Evolutionary conservation across 2,329 filamentous ascomycete genomes (phyloP).

Genomic region (Byssothecium circinans): DNA sequence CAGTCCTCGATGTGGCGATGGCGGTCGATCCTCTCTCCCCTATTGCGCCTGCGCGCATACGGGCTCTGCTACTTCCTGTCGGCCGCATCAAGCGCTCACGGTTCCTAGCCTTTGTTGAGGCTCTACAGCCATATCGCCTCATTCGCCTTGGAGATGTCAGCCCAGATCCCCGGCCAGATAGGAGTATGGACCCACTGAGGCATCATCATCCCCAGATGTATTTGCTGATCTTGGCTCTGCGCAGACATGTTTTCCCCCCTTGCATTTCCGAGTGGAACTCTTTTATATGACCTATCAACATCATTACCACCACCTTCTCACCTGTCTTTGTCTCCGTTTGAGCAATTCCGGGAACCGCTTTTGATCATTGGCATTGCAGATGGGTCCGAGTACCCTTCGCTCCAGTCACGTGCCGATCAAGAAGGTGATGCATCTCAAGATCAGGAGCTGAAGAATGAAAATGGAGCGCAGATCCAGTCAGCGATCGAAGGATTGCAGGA

Average conservation of each 20-base stretch:
- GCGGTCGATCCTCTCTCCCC: constrained; percentile 86
- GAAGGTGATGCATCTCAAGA: constrained; percentile 12
- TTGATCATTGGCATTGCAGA: constrained; percentile 84
- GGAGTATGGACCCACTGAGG: constrained; percentile 63
- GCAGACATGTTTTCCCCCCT: constrained; percentile 91
- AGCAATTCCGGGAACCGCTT: constrained; percentile 83
- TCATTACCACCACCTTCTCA: constrained; percentile 79
- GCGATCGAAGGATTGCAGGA: constrained; percentile 73
- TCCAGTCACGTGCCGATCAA: constrained; percentile 39
- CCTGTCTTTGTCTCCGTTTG: constrained; percentile 80
- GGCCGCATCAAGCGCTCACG: constrained; percentile 81
- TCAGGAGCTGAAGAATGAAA: constrained; percentile 21
- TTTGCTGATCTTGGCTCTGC: constrained; percentile 35
- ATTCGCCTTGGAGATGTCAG: constrained; percentile 84
- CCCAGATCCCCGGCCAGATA: constrained; percentile 79
- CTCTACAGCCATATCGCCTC: constrained; percentile 77
- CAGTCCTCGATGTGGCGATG: constrained; percentile 64
- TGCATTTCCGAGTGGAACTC: constrained; percentile 80
- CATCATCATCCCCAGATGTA: constrained; percentile 22
- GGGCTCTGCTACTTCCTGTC: constrained; percentile 82
- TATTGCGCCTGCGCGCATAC: constrained; percentile 86
- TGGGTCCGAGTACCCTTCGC: constrained; percentile 61
- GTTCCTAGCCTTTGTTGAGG: constrained; percentile 76
- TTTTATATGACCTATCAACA: constrained; percentile 85
- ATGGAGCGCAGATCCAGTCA: constrained; percentile 51